A percentile compares a stretch with the other conserved stretches of the same genome.
Evolutionary conservation across 2,329 filamentous ascomycete species (phyloP).

Genomic region (Xylariales sp.): DNA sequence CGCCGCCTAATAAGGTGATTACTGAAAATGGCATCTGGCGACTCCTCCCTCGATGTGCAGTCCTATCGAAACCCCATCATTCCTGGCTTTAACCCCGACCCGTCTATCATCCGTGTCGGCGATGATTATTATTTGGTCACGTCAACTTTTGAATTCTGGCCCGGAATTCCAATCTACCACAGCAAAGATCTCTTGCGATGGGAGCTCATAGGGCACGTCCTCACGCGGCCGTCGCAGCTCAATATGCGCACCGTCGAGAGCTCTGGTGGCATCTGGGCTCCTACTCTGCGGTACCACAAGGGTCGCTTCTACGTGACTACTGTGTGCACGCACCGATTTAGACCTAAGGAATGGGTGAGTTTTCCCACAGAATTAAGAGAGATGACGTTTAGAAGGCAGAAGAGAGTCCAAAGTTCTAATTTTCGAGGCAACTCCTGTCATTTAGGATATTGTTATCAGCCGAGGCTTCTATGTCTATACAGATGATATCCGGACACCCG

Average conservation of each 20-base stretch:
- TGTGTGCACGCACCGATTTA: constrained; percentile 19
- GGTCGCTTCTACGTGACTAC: constrained; percentile 27
- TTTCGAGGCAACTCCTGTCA: too few species aligned
- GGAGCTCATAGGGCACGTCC: constrained; percentile 35
- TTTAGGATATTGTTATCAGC: too few species aligned
- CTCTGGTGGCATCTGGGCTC: constrained; percentile 24
- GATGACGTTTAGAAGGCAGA: too few species aligned
- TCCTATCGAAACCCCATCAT: constrained; percentile 49
- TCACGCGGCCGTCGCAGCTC: constrained; percentile 33
- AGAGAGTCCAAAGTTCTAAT: too few species aligned
- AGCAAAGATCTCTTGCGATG: constrained; percentile 47
- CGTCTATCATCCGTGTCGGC: constrained; percentile 36
- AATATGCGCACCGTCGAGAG: constrained; percentile 25
- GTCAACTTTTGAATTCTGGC: constrained; percentile 48
- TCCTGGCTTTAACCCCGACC: constrained; percentile 46
- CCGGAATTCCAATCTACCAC: constrained; percentile 47
- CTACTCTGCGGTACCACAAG: constrained; percentile 25
- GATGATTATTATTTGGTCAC: constrained; percentile 46
- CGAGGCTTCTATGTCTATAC: too few species aligned
- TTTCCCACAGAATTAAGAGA: too few species aligned
- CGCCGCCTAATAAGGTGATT: too few species aligned
- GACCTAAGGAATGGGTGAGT: too few species aligned
- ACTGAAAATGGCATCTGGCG: too few species aligned
- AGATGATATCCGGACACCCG: too few species aligned
- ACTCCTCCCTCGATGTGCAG: too few species aligned